Conservation (phyloP, 495 filamentous ascomycete species). For the Sordaria brevicollis region DNA sequence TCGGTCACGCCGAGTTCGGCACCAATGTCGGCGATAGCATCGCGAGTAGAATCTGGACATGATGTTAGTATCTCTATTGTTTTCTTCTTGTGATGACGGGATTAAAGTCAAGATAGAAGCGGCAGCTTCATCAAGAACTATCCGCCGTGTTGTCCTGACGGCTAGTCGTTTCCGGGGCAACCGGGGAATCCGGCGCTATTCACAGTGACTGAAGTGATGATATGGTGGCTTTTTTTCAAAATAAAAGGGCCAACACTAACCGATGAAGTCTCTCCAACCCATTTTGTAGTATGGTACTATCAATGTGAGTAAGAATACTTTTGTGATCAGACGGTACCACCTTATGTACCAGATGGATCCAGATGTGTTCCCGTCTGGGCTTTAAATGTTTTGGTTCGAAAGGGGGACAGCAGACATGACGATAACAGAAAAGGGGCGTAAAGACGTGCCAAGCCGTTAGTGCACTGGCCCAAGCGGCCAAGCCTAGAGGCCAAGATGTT, state of each 20-base stretch:
- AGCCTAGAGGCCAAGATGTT: neutral
- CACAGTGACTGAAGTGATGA: neutral
- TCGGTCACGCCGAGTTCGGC: neutral
- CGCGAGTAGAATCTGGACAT: neutral
- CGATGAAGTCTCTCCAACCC: neutral
- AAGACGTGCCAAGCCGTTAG: neutral
- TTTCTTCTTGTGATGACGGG: neutral
- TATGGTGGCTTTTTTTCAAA: neutral
- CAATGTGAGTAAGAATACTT: neutral
- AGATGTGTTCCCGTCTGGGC: neutral
- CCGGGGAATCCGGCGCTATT: neutral
- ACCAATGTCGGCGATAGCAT: neutral
- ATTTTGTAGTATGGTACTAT: neutral
- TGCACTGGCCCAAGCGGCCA: neutral
- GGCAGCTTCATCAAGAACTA: neutral
- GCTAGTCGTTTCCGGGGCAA: neutral
- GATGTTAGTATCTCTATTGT: neutral
- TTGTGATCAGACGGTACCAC: neutral
- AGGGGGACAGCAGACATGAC: neutral
- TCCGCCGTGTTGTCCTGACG: neutral
- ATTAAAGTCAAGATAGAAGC: neutral
- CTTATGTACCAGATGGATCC: neutral
- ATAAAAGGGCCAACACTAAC: neutral
- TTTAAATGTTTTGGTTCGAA: neutral
- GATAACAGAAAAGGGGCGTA: neutral